phyloP scores from a whole-genome alignment of 2,329 filamentous ascomycete genomes.

The Fusarium luffae region DNA sequence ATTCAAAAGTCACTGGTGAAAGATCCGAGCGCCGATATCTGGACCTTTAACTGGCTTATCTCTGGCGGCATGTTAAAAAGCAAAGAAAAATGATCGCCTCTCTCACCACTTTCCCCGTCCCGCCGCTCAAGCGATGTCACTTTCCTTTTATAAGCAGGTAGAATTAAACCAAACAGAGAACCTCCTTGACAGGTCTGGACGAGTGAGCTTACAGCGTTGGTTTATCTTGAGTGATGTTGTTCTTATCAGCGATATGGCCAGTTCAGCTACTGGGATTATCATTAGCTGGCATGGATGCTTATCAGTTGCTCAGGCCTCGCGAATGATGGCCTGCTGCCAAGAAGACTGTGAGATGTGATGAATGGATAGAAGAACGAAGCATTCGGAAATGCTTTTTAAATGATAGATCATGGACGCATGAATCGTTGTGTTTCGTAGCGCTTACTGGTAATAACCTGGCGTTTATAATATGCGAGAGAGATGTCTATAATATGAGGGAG shows the following conservation, averaged over 20 bases:
- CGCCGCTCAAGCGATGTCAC: conserved; percentile 22
- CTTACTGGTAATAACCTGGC: not conserved
- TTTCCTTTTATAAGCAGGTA: conserved; percentile 3
- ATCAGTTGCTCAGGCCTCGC: conserved; percentile 35
- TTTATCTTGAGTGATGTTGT: conserved; percentile 10
- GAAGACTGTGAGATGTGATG: conserved; percentile 11
- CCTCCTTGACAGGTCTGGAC: not conserved
- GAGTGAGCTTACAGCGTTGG: conserved; percentile 8
- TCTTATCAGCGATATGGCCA: conserved; percentile 35
- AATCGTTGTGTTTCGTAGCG: conserved; percentile 3
- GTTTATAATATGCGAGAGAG: not conserved
- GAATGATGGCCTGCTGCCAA: conserved; percentile 10
- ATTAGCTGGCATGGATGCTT: conserved; percentile 41
- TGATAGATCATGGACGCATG: conserved; percentile 12
- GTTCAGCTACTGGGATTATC: conserved; percentile 17
- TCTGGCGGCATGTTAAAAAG: conserved; percentile 18
- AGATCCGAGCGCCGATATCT: not conserved
- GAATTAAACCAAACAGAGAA: conserved; percentile 19
- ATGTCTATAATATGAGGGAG: not conserved
- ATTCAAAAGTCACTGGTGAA: conserved; percentile 17
- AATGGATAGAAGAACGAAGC: not conserved
- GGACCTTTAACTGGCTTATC: conserved; percentile 20
- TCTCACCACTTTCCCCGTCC: conserved; percentile 4
- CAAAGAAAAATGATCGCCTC: conserved; percentile 7
- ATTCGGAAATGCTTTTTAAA: conserved; percentile 4